Evolutionary conservation across 2,329 filamentous ascomycete genomes (phyloP).

Genomic region (Penicillium verrucosum): DNA sequence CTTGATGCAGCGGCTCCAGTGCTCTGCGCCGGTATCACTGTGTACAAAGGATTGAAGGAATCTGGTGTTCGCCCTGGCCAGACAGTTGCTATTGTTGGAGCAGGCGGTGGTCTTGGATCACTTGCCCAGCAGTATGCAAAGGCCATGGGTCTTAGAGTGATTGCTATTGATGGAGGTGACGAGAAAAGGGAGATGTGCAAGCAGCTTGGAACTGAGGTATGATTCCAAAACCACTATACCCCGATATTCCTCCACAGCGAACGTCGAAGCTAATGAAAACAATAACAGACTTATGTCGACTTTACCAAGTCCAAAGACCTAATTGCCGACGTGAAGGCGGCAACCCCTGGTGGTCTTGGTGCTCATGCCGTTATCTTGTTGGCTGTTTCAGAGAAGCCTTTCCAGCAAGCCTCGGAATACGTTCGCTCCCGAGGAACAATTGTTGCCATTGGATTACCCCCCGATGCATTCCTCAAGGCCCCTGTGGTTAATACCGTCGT

Average conservation of each 20-base stretch:
- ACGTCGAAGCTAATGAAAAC: not conserved
- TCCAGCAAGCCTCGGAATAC: constrained; percentile 86
- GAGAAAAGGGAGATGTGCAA: constrained; percentile 70
- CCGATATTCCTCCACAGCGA: not conserved
- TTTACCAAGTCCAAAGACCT: constrained; percentile 71
- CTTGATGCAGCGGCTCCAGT: constrained; percentile 77
- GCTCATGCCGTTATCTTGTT: constrained; percentile 79
- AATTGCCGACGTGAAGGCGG: constrained; percentile 73
- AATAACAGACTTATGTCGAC: constrained; percentile 62
- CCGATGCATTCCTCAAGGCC: constrained; percentile 66
- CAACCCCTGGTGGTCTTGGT: constrained; percentile 68
- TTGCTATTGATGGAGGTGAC: constrained; percentile 77
- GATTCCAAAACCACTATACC: not conserved
- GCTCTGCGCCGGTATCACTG: constrained; percentile 80
- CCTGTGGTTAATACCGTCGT: constrained; percentile 83
- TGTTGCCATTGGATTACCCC: constrained; percentile 81
- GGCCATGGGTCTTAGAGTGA: constrained; percentile 77
- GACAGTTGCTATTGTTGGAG: constrained; percentile 79
- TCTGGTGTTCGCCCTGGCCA: constrained; percentile 71
- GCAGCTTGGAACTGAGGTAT: constrained; percentile 62
- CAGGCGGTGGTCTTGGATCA: constrained; percentile 76
- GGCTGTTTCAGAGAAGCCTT: constrained; percentile 80
- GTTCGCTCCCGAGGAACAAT: constrained; percentile 76
- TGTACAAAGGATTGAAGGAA: constrained; percentile 87
- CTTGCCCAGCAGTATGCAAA: constrained; percentile 84